Conservation (phyloP, 2,329 filamentous ascomycete genomes). For the Epichloe amarillans region DNA sequence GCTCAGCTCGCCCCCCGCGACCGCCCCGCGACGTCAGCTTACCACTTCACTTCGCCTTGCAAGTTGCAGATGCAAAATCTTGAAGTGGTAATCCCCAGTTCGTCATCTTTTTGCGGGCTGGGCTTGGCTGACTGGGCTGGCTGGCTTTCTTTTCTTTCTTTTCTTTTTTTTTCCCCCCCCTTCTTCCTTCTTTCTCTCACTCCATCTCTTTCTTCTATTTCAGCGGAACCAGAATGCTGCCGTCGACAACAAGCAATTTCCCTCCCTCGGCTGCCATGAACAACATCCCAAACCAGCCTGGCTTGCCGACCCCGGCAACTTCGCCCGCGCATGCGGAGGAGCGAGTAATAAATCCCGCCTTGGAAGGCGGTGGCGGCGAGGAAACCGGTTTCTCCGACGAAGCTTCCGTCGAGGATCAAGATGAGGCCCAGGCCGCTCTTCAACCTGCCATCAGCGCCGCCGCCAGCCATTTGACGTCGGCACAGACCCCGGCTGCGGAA, state of each 20-base stretch:
- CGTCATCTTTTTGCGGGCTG: background rate
- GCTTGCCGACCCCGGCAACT: background rate
- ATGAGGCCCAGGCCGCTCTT: slow-evolving; percentile 46
- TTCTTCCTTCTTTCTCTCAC: background rate
- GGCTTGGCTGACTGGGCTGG: background rate
- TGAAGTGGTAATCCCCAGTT: background rate
- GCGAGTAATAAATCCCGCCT: background rate
- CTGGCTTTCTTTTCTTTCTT: too few relatives aligned
- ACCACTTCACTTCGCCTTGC: background rate
- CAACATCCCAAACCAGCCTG: background rate
- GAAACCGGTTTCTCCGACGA: slow-evolving; percentile 9
- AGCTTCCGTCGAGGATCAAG: slow-evolving; percentile 28
- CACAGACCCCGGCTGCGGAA: slow-evolving; percentile 42
- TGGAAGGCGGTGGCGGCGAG: slow-evolving; percentile 6
- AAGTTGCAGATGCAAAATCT: background rate
- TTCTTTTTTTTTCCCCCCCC: too few relatives aligned
- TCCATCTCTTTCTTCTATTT: background rate
- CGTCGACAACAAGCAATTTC: too few relatives aligned
- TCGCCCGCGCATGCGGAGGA: background rate
- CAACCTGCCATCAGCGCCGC: slow-evolving; percentile 44
- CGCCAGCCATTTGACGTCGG: slow-evolving; percentile 41
- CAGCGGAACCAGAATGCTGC: too few relatives aligned
- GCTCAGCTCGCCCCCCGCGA: background rate
- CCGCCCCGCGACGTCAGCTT: background rate
- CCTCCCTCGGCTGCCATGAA: background rate